Conservation (phyloP, 495 filamentous ascomycete species). For the Lasiosphaeria hispida region DNA sequence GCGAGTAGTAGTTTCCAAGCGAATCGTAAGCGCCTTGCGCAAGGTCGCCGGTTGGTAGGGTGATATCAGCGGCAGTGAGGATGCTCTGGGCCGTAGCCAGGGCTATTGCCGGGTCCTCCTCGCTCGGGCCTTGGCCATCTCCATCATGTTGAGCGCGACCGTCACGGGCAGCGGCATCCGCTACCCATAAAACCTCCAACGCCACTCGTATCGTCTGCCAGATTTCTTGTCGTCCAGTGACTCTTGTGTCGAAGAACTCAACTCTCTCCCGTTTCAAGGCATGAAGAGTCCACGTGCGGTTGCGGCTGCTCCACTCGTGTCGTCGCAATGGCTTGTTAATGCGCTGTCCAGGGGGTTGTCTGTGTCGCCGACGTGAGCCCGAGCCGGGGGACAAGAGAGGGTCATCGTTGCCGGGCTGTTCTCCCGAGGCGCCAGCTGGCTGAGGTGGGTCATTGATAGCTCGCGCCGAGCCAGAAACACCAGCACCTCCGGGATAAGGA, state of each 20-base stretch:
- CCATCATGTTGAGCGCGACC: conserved; percentile 21
- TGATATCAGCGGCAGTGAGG: conserved; percentile 74
- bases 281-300: conserved; percentile 44
- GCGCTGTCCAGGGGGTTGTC: conserved; percentile 37
- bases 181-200: conserved; percentile 59
- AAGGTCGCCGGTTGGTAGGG: conserved; percentile 71
- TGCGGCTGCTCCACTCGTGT: conserved; percentile 47
- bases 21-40: conserved; percentile 76
- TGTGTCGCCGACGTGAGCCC: conserved; percentile 18
- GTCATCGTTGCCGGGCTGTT: conserved; percentile 21
- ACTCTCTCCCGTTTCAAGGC: conserved; percentile 46
- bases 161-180: conserved; percentile 25
- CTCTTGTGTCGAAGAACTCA: conserved; percentile 82
- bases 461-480: conserved; percentile 40
- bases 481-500: conserved; percentile 40
- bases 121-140: conserved; percentile 23
- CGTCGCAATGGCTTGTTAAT: conserved; percentile 50
- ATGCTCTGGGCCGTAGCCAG: conserved; percentile 74
- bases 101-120: conserved; percentile 34
- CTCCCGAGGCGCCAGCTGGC: conserved; percentile 10
- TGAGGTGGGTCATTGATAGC: conserved; percentile 41
- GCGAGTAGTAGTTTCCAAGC: conserved; percentile 68
- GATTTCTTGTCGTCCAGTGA: conserved; percentile 70
- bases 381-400: conserved; percentile 16
- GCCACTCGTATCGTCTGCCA: conserved; percentile 73